phyloP scores from a whole-genome alignment of 306 rosid species.

The Cicer chorassanicum region DNA sequence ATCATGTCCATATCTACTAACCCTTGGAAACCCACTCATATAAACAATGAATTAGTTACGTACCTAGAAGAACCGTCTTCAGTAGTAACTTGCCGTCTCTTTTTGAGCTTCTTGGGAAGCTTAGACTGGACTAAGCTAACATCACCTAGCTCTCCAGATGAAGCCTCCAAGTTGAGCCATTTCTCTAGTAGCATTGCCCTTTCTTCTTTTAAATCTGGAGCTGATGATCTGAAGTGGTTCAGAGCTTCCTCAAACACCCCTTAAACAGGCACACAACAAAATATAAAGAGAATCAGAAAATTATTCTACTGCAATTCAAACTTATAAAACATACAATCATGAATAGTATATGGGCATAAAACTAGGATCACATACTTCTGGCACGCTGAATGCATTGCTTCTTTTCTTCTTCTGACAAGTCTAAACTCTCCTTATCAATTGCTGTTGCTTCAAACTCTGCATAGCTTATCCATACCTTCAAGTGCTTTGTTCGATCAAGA shows the following conservation, averaged over 20 bases:
- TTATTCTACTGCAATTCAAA: neutral
- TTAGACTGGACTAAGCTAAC: slow-evolving; percentile 77
- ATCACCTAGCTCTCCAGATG: slow-evolving; percentile 80
- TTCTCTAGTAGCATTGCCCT: slow-evolving; percentile 92
- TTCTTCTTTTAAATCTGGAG: slow-evolving; percentile 92
- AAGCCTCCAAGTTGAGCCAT: slow-evolving; percentile 83
- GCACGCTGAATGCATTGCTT: slow-evolving; percentile 66
- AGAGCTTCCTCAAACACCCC: slow-evolving; percentile 90
- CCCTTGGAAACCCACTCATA: slow-evolving; percentile 30
- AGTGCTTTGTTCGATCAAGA: slow-evolving; percentile 87
- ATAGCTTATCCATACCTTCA: slow-evolving; percentile 90
- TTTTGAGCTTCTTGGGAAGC: slow-evolving; percentile 92
- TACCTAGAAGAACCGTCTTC: slow-evolving; percentile 94
- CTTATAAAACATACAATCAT: slow-evolving; percentile 18
- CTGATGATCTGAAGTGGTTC: slow-evolving; percentile 78
- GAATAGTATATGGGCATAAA: slow-evolving; percentile 29
- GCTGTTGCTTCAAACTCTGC: slow-evolving; percentile 90
- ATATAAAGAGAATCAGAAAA: slow-evolving; percentile 34
- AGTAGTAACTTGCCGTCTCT: slow-evolving; percentile 66
- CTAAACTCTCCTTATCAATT: slow-evolving; percentile 45
- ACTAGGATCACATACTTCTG: slow-evolving; percentile 66
- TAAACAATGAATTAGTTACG: slow-evolving; percentile 35
- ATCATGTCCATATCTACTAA: slow-evolving; percentile 6
- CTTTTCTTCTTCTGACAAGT: slow-evolving; percentile 54
- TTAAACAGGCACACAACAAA: slow-evolving; percentile 41